These are phyloP conservation scores for Butyriboletus loyo DNA, from an alignment of 768 basidiomycete species.

Conservation along the genomic window DNA sequence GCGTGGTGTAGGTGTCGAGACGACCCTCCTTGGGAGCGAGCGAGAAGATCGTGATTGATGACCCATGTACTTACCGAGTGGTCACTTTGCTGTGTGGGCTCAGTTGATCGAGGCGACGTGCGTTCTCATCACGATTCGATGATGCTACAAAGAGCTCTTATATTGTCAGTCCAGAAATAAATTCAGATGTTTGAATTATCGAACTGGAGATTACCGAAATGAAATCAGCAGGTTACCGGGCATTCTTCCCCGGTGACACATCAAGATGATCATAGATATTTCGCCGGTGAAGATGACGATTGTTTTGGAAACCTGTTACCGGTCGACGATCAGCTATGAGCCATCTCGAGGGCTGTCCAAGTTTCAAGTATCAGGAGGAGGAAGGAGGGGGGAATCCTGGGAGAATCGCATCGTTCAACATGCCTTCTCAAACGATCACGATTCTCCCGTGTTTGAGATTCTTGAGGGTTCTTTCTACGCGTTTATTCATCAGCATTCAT, in stretches of 20 bases:
- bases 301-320: not conserved
- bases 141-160: not conserved
- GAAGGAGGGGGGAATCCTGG: no score
- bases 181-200: not conserved
- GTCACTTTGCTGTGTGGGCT: not conserved
- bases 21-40: constrained; percentile 1
- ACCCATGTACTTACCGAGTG: no score
- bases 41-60: not conserved
- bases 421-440: no score
- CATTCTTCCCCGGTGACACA: constrained; percentile 3
- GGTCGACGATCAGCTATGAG: constrained; percentile 13
- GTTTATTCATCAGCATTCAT: not conserved
- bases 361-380: no score
- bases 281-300: constrained; percentile 2
- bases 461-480: constrained; percentile 1
- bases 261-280: constrained; percentile 6
- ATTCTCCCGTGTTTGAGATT: not conserved
- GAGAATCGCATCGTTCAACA: not conserved
- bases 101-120: constrained; percentile 1
- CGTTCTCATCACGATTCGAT: constrained; percentile 4
- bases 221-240: constrained; percentile 18
- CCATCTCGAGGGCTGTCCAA: not conserved
- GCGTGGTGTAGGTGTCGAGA: no score
- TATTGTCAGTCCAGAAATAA: not conserved
- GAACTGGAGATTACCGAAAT: constrained; percentile 27